Evolutionary conservation across 2,329 filamentous ascomycete genomes (phyloP), one percentile per base, ranked within the genome.

Genomic region (Cladosporium oxysporum): DNA sequence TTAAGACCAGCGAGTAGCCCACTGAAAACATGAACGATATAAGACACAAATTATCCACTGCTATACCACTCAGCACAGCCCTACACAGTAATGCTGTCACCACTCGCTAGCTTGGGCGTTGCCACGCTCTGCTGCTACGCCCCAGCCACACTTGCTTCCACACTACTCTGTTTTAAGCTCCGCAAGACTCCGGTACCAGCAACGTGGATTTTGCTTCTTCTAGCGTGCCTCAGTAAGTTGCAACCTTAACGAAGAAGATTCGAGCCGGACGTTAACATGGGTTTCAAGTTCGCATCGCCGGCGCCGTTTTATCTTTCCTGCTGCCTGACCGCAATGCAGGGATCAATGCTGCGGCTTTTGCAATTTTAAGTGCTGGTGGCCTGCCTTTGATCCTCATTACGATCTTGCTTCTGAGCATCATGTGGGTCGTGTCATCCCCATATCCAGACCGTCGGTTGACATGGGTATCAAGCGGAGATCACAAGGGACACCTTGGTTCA

Each of bases 181-280:
- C 47, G 47, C 16, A 55, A 50, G 28, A 53, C 60, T 35, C 60
- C 60, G 26, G 21, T 50, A 5, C 49, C 49, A 2, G 31, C 26
- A 37, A 49, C 31, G 7, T 62, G 60, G 60, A 44, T 62, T 41
- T 37, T 62, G 21, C n/a, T 62, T 21, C 21, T 62, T 18, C 31
- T 62, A 31, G 60, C 53, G 6, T 62, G 60, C 33, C 33, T 62
- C n/a, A 55, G 60, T 62, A 41, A 55, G 60, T 35, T 26, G 2
- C 11, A 7, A 21, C 18, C 14, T n/a, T n/a, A 41, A 62, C 49
- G 23, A 11, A 50, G 33, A n/a, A 33, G 41, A 16, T 33, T 21
- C 5, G 8, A 50, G 16, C 28, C 31, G 28, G 8, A 21, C 2
- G 18, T 8, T 55, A 18, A 55, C 52, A 33, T n/a, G 6, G 5